A percentile compares a stretch with the other conserved stretches of the same genome.
These are phyloP conservation scores for Diaporthe ampelina DNA, from an alignment of 2,329 filamentous ascomycete genomes.

Conservation along the genomic window DNA sequence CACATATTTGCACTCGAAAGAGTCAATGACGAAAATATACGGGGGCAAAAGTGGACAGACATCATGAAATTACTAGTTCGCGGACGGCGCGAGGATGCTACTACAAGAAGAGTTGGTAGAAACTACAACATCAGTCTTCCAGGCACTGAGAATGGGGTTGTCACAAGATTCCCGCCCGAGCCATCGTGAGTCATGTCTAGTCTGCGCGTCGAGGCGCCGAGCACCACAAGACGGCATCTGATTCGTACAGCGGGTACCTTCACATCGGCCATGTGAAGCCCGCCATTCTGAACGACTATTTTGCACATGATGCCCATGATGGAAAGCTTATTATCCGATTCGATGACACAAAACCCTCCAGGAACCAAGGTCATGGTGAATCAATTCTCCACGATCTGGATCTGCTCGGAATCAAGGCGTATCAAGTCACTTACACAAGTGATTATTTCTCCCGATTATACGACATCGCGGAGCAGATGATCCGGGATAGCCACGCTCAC, in stretches of 20 bases:
- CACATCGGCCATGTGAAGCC: constrained; percentile 98
- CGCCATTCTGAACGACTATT: constrained; percentile 94
- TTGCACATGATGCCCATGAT: constrained; percentile 92
- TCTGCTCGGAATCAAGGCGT: constrained; percentile 91
- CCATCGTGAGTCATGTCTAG: constrained; percentile 74
- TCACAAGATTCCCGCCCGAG: constrained; percentile 94
- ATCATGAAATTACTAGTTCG: too few relatives aligned
- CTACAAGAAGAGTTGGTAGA: constrained; percentile 80
- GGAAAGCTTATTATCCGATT: constrained; percentile 93
- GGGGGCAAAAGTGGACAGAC: not conserved
- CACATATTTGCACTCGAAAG: not conserved
- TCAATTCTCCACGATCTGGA: constrained; percentile 92
- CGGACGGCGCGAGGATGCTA: constrained; percentile 70
- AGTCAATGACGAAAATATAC: not conserved
- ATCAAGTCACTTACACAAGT: constrained; percentile 90
- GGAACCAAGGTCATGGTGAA: constrained; percentile 97
- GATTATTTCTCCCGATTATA: constrained; percentile 97
- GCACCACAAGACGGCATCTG: not conserved
- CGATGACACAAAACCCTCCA: constrained; percentile 97
- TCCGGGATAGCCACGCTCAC: constrained; percentile 89
- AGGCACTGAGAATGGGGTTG: constrained; percentile 88
- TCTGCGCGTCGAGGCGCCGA: not conserved
- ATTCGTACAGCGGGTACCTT: constrained; percentile 76
- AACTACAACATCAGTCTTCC: constrained; percentile 91
- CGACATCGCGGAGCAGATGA: constrained; percentile 85